Evolutionary conservation across 257 asterid genomes (phyloP), one percentile per base, ranked within the genome.

Genomic region (Avicennia marina): DNA sequence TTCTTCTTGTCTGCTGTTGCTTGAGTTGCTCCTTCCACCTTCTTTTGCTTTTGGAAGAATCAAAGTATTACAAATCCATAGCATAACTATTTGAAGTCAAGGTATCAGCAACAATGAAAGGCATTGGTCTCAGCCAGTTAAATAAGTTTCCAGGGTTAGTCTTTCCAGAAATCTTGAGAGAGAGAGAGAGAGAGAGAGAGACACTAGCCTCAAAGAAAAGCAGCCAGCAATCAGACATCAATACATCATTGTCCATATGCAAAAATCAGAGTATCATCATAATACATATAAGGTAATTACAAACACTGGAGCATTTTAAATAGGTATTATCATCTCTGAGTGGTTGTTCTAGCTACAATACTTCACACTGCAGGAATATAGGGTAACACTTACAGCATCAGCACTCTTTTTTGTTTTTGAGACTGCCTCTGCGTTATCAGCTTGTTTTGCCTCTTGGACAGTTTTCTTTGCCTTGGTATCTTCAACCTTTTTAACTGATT

Each of bases 1-100:
- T 79, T 87, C 74, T 80, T 86, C 72, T 83, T 83, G 66, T 80
- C 96, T 43, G 61, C 65, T 16, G 74, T 46, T 41, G 69, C 63
- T 66, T 71, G 77, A 45, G 74, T 64, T 26, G 59, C 75, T 19
- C 43, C 87, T 62, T 75, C 72, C 62, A 41, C 82, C 72, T 84
- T 75, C 77, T 78, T 72, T 58, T 55, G 57, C 60, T 58, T 62
- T 51, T 60, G 58, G 25, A 29, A 33, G 54, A 62, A 61, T 12
- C 56, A 58, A 25, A 56, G 36, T 32, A 58, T 27, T 12, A 53
- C 68, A 41, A 71, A 38, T 33, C 55, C 36, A 56, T 68, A 46
- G 12, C n/a, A n/a, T n/a, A 26, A 24, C 6, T 3, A 39, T 19
- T 45, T 46, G 56, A 6, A 8, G 12, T 18, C 1, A 17, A n/a